phyloP scores from a whole-genome alignment of 192 early-diverging fungal genomes.

The Podila epicladia region DNA sequence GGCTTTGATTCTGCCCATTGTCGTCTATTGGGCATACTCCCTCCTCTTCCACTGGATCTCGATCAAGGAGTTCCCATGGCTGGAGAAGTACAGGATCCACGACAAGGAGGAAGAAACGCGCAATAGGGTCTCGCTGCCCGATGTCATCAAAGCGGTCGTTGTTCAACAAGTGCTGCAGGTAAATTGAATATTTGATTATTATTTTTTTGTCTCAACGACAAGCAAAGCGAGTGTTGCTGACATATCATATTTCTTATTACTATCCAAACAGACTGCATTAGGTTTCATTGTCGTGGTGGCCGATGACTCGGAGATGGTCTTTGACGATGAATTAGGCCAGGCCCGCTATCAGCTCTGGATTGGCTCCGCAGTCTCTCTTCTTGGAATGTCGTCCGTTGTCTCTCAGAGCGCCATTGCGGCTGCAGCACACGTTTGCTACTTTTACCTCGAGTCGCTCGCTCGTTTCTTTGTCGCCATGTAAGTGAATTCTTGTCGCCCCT shows the following conservation, averaged over 20 bases:
- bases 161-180: constrained; percentile 77
- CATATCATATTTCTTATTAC: not conserved
- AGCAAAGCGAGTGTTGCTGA: no score
- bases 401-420: constrained; percentile 22
- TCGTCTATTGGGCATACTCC: constrained; percentile 78
- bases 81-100: constrained; percentile 79
- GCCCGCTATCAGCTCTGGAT: constrained; percentile 39
- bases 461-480: constrained; percentile 62
- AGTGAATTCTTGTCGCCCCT: not conserved
- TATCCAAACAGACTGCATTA: constrained; percentile 31
- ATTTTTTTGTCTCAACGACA: no score
- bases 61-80: constrained; percentile 60
- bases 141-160: constrained; percentile 71
- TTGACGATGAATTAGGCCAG: constrained; percentile 32
- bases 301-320: constrained; percentile 47
- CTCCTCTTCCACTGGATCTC: constrained; percentile 72
- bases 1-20: constrained; percentile 64
- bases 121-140: constrained; percentile 71
- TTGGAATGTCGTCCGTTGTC: constrained; percentile 21
- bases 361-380: not conserved
- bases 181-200: not conserved
- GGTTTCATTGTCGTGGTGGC: constrained; percentile 47
- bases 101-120: constrained; percentile 60
- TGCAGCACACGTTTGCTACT: constrained; percentile 34
- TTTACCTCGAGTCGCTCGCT: constrained; percentile 32